Percentiles rank a stretch among this genome's conserved stretches.
Evolutionary conservation across 2,329 filamentous ascomycete species (phyloP).

Genomic region (Pseudogymnoascus sp.): DNA sequence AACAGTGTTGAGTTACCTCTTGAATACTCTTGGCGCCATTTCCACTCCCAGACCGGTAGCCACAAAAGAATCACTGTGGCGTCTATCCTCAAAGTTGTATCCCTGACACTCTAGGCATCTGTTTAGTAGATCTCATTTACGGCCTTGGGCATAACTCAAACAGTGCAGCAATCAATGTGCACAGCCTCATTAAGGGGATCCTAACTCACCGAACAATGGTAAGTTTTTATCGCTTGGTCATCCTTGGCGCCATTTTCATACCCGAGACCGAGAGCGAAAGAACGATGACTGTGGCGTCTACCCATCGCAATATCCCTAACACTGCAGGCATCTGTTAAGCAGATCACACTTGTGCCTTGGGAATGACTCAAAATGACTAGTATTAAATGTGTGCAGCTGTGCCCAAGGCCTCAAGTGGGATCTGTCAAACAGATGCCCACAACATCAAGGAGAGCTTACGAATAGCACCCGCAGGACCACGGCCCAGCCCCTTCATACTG

Average conservation of each 20-base stretch:
- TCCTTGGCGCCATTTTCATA: too few species aligned
- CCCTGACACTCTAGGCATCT: not conserved
- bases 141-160: not conserved
- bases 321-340: too few species aligned
- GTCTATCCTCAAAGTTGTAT: too few species aligned
- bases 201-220: too few species aligned
- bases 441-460: not conserved
- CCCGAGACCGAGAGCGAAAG: too few species aligned
- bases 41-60: too few species aligned
- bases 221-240: too few species aligned
- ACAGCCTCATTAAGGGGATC: not conserved
- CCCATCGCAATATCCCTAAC: too few species aligned
- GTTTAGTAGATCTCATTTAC: not conserved
- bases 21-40: too few species aligned
- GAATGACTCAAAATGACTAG: not conserved
- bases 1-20: too few species aligned
- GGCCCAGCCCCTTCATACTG: not conserved
- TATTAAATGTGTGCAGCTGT: not conserved
- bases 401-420: not conserved
- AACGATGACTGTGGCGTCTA: too few species aligned
- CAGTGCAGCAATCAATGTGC: not conserved
- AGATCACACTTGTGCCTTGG: not conserved
- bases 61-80: too few species aligned
- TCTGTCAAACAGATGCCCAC: not conserved
- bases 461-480: not conserved